These are phyloP conservation scores for Globisporangium cederbergense DNA, from an alignment of 352 stramenopile species.

Conservation along the genomic window DNA sequence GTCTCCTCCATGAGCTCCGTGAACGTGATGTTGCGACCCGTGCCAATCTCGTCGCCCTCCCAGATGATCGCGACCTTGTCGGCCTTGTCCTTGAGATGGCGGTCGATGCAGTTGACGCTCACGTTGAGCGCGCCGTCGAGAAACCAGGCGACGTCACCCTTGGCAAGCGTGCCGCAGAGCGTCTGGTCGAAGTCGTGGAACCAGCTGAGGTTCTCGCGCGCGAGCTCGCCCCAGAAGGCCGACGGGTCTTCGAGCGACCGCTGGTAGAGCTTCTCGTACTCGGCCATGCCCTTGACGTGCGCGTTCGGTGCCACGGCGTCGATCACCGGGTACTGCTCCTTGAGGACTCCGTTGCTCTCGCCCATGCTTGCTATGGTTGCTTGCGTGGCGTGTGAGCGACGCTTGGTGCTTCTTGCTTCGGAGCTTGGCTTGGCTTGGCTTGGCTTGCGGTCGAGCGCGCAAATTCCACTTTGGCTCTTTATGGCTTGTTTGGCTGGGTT, in stretches of 20 bases:
- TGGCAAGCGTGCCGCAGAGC: conserved; percentile 80
- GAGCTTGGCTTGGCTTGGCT: conserved; percentile 7
- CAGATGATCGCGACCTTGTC: conserved; percentile 96
- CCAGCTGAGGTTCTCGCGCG: conserved; percentile 90
- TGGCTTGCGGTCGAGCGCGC: conserved; percentile 10
- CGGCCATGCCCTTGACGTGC: conserved; percentile 63
- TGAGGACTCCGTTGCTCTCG: conserved; percentile 13
- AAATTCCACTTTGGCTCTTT: conserved; percentile 13
- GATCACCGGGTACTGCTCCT: conserved; percentile 27
- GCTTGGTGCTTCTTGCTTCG: conserved; percentile 1
- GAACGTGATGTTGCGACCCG: conserved; percentile 90
- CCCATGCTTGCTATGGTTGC: conserved; percentile 6
- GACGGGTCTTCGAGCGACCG: conserved; percentile 84
- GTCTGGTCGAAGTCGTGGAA: conserved; percentile 91
- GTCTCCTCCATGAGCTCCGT: conserved; percentile 88
- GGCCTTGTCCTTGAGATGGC: conserved; percentile 76
- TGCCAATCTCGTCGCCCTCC: conserved; percentile 95
- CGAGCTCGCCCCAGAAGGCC: conserved; percentile 91
- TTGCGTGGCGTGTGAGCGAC: not conserved
- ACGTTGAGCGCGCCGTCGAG: conserved; percentile 94
- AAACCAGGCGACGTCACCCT: conserved; percentile 96
- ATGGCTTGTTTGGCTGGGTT: not conserved
- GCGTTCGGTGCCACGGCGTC: conserved; percentile 45
- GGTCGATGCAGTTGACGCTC: conserved; percentile 94
- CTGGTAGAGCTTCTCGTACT: conserved; percentile 88